A percentile compares a stretch with the other conserved stretches of the same genome.
Conservation (phyloP, 371 early-diverging fungal species). For the Basidiobolus meristosporus region DNA sequence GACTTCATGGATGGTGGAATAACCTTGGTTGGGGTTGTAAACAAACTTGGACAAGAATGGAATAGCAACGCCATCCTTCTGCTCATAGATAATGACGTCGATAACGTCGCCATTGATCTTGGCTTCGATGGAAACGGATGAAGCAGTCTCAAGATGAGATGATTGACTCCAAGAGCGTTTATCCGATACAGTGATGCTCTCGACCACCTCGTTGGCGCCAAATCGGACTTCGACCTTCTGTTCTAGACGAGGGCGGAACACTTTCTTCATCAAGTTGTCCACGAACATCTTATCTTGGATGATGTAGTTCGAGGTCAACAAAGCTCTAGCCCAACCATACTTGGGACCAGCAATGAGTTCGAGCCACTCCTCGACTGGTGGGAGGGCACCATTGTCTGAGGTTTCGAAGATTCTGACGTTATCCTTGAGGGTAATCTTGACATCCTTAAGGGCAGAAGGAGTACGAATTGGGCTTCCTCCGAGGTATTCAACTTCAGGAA, state of each 20-base stretch:
- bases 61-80: constrained; percentile 36
- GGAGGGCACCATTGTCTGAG: constrained; percentile 28
- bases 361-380: constrained; percentile 49
- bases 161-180: constrained; percentile 37
- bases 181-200: constrained; percentile 2
- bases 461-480: constrained; percentile 29
- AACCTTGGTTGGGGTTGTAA: constrained; percentile 63
- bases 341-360: constrained; percentile 49
- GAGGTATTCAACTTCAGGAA: constrained; percentile 71
- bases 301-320: constrained; percentile 61
- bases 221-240: constrained; percentile 53
- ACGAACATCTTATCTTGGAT: constrained; percentile 60
- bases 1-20: constrained; percentile 77
- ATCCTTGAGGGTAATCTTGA: constrained; percentile 11
- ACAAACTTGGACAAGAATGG: constrained; percentile 58
- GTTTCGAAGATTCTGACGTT: constrained; percentile 22
- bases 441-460: constrained; percentile 6
- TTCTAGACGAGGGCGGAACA: constrained; percentile 65
- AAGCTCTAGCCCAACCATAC: constrained; percentile 71
- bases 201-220: constrained; percentile 6
- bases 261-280: constrained; percentile 57
- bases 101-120: constrained; percentile 36
- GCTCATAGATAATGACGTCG: constrained; percentile 48
- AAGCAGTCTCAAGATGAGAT: constrained; percentile 26
- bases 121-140: constrained; percentile 35